Base-by-base conservation (phyloP, 164 flowering plant species). In the Kingdonia uniflora region DNA sequence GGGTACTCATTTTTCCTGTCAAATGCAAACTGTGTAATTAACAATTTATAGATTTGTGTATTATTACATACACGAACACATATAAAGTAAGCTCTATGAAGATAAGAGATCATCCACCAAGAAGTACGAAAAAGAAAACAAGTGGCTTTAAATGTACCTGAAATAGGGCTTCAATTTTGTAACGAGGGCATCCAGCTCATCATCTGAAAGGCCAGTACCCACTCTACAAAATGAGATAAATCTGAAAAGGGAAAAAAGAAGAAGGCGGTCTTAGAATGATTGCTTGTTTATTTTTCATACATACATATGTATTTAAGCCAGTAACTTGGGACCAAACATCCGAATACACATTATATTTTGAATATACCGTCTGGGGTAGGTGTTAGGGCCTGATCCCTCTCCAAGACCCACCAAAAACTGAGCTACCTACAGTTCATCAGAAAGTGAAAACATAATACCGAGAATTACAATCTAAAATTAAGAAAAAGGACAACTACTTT, bases 331-430 rank as follows among this genome's bases (percentile, higher is more conserved):
- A 29, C 35, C 35, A 29, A 29, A 29, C 4, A 29, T 29, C 35
- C 4, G 35, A 26, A 19, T 6, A 15, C 40, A 51, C 13, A 2
- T 51, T 22, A 16, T 20, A 33, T 19, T 23, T 15, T 48, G 17
- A 5, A 19, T 8, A 11, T 64, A 84, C 94, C 90, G 63, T 49
- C 78, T 84, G 4, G 96, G 98, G 63, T 80, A 67, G 13, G 79
- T 52, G 53, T 71, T 72, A 38, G 91, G 65, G 14, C 68, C 58
- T 42, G 85, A 59, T 57, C 71, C 75, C 72, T 92, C 96, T 17
- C 96, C 95, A 59, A 92, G 90, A 57, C 84, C 98, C 33, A 92
- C 81, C 76, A 92, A 68, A 74, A 88, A 92, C 55, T 92, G 98
- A 59, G 89, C 95, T 16, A 90, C 84, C 96, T 87, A 68, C 39